phyloP scores from a whole-genome alignment of 1,284 basidiomycete species.

The Naganishia liquefaciens region DNA sequence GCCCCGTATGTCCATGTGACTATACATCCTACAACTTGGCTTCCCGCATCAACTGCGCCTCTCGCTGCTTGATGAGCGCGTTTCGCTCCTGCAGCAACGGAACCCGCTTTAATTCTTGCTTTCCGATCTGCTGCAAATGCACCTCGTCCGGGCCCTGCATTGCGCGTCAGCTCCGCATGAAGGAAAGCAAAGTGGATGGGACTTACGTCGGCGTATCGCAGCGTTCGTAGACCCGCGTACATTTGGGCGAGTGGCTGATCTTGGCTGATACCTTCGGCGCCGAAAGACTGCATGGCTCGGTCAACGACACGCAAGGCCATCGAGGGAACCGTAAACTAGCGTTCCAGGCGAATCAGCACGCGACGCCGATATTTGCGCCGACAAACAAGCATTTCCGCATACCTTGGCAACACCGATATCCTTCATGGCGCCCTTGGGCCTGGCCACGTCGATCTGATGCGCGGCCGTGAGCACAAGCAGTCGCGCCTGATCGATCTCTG shows the following conservation, averaged over 20 bases:
- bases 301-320: slow-evolving; percentile 88
- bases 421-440: slow-evolving; percentile 91
- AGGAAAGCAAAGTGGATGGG: background rate
- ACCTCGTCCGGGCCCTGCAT: slow-evolving; percentile 85
- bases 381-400: slow-evolving; percentile 23
- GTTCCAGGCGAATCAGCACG: slow-evolving; percentile 16
- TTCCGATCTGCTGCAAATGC: slow-evolving; percentile 91
- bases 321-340: slow-evolving; percentile 82
- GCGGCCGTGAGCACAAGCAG: slow-evolving; percentile 90
- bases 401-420: slow-evolving; percentile 98
- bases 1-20: too few relatives aligned
- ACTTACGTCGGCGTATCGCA: slow-evolving; percentile 84
- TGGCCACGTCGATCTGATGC: slow-evolving; percentile 83
- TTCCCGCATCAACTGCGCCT: slow-evolving; percentile 32
- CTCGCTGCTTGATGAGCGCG: slow-evolving; percentile 35
- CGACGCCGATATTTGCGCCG: background rate
- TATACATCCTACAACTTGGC: slow-evolving; percentile 31
- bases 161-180: slow-evolving; percentile 34
- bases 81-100: slow-evolving; percentile 38
- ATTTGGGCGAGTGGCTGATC: slow-evolving; percentile 78
- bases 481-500: slow-evolving; percentile 85
- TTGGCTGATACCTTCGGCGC: slow-evolving; percentile 91
- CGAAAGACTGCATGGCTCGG: slow-evolving; percentile 89
- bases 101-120: slow-evolving; percentile 68
- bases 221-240: slow-evolving; percentile 79